Evolutionary conservation across 2,329 filamentous ascomycete genomes (phyloP), one percentile per base, ranked within the genome.

Genomic region (Xylariaceae sp.): DNA sequence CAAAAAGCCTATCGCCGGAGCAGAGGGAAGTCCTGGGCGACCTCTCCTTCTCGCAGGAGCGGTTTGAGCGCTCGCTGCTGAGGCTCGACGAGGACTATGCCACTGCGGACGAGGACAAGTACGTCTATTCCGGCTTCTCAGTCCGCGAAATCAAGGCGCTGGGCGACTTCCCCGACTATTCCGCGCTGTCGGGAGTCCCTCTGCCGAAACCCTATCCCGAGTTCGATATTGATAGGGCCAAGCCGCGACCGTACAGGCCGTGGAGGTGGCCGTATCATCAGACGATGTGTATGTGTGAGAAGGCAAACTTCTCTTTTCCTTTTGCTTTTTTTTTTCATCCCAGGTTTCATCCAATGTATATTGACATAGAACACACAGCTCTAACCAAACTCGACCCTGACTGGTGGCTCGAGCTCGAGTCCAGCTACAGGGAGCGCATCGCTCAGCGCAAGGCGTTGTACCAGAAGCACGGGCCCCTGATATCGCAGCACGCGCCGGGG

Each of bases 321-420:
- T 24, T 24, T 24, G 7, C 21, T 24, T 24, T 24, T 11, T 11
- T 24, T 24, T 24, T 24, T 24, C 6, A 11, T 24, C n/a, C 14
- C 27, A n/a, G 24, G 6, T n/a, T 30, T 26, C 19, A 9, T 9
- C 17, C 17, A 16, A 21, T 28, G 19, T 13, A 31, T 14, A n/a
- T 18, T 38, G 33, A 41, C 4, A 39, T 21, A 37, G 13, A 29
- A 34, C 7, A 5, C 17, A 3, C 43, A 92, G 85, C 86, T 2
- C 67, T 90, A 7, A 81, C 75, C 30, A 94, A 87, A 51, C 66
- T 92, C 60, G 85, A 94, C 46, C 67, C 79, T 0, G 81, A 94
- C 56, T 94, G 83, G 76, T 94, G 88, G 88, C 68, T 94, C n/a
- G 88, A 94, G 62, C 71, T 94, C 2, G 86, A 92, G 50, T 81